These are phyloP conservation scores for Cryptococcus neoformans DNA, from an alignment of 1,284 basidiomycete species.

Conservation along the genomic window DNA sequence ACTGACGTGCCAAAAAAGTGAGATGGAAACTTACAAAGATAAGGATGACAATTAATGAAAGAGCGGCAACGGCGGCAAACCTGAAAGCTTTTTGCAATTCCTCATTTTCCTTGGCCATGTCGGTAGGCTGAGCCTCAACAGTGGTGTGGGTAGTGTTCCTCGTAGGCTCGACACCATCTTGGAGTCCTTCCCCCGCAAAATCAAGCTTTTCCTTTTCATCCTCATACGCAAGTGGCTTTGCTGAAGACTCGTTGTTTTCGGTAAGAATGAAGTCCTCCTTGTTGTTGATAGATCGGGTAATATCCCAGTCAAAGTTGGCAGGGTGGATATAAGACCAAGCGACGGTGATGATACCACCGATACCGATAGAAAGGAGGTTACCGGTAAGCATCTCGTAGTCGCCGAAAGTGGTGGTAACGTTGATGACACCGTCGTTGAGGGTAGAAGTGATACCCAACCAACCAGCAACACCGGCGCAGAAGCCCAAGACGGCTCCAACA, in stretches of 20 bases:
- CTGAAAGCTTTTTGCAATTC: slow-evolving; percentile 66
- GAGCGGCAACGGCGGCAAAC: slow-evolving; percentile 69
- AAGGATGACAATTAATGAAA: slow-evolving; percentile 54
- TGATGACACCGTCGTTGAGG: slow-evolving; percentile 67
- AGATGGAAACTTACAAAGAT: slow-evolving; percentile 53
- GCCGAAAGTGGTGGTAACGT: slow-evolving; percentile 61
- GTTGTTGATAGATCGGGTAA: slow-evolving; percentile 72
- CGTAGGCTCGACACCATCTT: neutral
- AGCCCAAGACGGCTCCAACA: slow-evolving; percentile 65
- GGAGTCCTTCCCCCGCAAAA: neutral
- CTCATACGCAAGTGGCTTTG: neutral
- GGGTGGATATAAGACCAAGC: slow-evolving; percentile 66
- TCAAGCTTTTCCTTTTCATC: slow-evolving; percentile 5
- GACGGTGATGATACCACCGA: slow-evolving; percentile 72
- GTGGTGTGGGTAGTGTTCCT: neutral
- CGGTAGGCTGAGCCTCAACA: slow-evolving; percentile 53
- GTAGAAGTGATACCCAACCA: slow-evolving; percentile 77
- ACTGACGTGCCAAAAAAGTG: neutral
- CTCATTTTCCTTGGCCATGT: slow-evolving; percentile 55
- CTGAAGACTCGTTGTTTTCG: slow-evolving; percentile 7
- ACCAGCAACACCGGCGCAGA: slow-evolving; percentile 67
- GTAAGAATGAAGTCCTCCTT: slow-evolving; percentile 16
- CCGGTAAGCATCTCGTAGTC: slow-evolving; percentile 70
- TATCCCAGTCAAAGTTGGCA: slow-evolving; percentile 72
- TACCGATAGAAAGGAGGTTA: slow-evolving; percentile 78